Conservation (phyloP, 495 filamentous ascomycete genomes). For the Aspergillus wentii region DNA sequence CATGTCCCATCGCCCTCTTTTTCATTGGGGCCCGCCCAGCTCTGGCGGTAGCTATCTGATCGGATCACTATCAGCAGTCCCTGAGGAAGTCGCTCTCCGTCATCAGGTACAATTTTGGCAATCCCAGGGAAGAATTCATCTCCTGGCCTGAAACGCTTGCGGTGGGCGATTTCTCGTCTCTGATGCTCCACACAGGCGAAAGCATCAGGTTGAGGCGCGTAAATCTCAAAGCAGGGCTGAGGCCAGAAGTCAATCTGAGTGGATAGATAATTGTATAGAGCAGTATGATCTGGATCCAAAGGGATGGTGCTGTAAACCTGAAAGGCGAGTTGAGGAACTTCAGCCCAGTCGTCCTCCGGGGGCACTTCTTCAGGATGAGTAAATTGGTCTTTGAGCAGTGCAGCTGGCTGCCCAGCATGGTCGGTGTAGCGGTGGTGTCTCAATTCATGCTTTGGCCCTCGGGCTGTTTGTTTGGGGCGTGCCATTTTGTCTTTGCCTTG, state of each 20-base stretch:
- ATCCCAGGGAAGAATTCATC: conserved; percentile 6
- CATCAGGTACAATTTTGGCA: conserved; percentile 5
- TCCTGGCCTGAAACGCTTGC: conserved; percentile 7
- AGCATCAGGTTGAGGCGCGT: conserved; percentile 14
- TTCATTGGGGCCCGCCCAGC: background rate
- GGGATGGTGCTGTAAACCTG: conserved; percentile 22
- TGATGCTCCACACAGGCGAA: conserved; percentile 20
- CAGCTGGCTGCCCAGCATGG: background rate
- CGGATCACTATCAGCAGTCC: conserved; percentile 2
- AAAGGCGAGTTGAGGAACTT: background rate
- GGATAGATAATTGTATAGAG: conserved; percentile 13
- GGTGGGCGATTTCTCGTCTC: conserved; percentile 17
- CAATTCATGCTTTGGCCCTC: background rate
- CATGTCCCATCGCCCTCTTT: conserved; percentile 3
- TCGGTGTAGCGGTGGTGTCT: background rate
- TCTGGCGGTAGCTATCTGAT: conserved; percentile 4
- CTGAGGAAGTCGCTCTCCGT: background rate
- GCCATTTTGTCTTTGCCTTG: background rate
- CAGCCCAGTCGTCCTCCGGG: background rate
- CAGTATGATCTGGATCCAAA: conserved; percentile 16
- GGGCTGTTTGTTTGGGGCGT: background rate
- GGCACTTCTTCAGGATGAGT: background rate
- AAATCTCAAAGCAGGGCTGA: conserved; percentile 17
- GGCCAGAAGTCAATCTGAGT: conserved; percentile 1
- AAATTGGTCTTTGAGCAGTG: background rate